Base-by-base conservation (phyloP, 2,329 filamentous ascomycete genomes). In the Magnaporthiopsis incrustans region DNA sequence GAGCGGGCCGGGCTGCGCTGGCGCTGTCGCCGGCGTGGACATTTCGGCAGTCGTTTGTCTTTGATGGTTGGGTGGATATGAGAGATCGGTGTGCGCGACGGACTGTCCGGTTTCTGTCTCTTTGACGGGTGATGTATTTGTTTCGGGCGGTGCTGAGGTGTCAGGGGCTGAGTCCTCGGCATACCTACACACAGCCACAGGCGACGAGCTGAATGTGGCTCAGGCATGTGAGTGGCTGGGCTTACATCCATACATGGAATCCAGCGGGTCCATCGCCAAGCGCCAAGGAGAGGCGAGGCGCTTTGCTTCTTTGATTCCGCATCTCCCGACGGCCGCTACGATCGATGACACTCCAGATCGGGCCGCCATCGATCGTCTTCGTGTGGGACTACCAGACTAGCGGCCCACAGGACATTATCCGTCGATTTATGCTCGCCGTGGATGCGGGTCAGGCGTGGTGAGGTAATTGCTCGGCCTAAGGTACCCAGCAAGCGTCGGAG, bases 1-100 rank as follows among this genome's bases (percentile, higher is more conserved):
- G 78, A 96, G 82, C 68, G 87, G 76, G 22, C 82, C 79, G 30
- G 83, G 83, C 30, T 78, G 74, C 33, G 70, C 64, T 26, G 64
- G 30, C 57, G 56, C 18, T 63, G 63, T 56, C 26, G 60, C 22
- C 22, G 62, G 18, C 18, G 44, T 30, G n/a, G 57, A 59, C 66
- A 67, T 67, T 44, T 61, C 56, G 25, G 38, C 35, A 12, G 18
- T 62, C 0, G 30, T 58, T 15, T 15, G 3, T 63, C 12, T 15
- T 22, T 62, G 15, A 8, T 15, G 35, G n/a, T n/a, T 61, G 5
- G 5, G 2, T 44, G 38, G 38, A 18, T 44, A 15, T 18, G 38
- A 14, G 38, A 38, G 30, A 5, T 30, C 15, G 35, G 12, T 38
- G 35, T 14, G 35, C 22, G 60, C 27, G 2, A 27, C 44, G 44